Evolutionary conservation across 228 moss, liverwort and hornwort species (phyloP).

Genomic region (Sphagnum magellanicum): DNA sequence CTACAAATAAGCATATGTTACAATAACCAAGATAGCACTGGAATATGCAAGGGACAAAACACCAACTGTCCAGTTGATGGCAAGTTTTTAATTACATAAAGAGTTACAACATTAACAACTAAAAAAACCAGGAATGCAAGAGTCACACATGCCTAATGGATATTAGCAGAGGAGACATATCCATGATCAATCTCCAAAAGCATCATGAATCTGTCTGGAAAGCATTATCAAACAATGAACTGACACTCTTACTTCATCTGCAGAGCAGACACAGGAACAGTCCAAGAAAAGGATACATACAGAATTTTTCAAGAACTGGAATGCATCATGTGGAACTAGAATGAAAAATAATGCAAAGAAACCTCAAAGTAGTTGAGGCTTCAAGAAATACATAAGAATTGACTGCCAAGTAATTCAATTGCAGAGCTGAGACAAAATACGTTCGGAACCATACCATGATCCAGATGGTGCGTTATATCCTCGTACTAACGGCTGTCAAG

Average conservation of each 20-base stretch:
- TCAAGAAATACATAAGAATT: not conserved
- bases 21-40: no score
- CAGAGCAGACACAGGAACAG: conserved; percentile 15
- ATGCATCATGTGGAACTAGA: not conserved
- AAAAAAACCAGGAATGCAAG: not conserved
- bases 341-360: not conserved
- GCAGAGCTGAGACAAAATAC: conserved; percentile 3
- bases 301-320: not conserved
- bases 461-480: conserved; percentile 88
- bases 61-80: no score
- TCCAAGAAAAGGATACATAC: not conserved
- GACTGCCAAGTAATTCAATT: not conserved
- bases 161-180: not conserved
- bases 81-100: not conserved
- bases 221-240: not conserved
- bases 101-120: not conserved
- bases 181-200: not conserved
- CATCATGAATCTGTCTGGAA: no score
- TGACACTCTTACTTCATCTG: not conserved
- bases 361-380: no score
- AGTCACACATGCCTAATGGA: conserved; percentile 21
- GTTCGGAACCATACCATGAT: conserved; percentile 98
- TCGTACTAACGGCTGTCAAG: conserved; percentile 99
- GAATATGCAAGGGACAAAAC: no score
- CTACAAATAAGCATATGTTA: no score